Evolutionary conservation across 257 asterid genomes (phyloP), one percentile per base, ranked within the genome.

Genomic region (Petunia secreta): DNA sequence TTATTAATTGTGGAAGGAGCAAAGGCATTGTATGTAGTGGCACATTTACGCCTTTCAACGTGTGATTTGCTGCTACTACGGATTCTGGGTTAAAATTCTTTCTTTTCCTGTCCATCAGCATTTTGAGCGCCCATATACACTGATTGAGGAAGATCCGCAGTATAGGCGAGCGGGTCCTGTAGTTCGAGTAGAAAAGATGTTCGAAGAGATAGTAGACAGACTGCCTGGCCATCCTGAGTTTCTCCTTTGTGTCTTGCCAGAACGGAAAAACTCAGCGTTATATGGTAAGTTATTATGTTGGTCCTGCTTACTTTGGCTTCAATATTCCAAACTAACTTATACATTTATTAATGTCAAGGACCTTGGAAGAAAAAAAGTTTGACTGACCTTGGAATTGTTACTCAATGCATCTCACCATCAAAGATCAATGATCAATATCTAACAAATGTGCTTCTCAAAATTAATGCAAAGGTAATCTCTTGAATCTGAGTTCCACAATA

Each of bases 281-380:
- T 95, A 95, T 71, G 99, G 99, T 95, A 91, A 59, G 82, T 37
- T 68, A 2, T 34, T 25, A 50, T 73, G 62, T 50, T 48, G 34
- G 62, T 48, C 46, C 43, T 5, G 36, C 62, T 73, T 44, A 13
- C 34, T 9, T 53, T 50, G 46, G 44, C 11, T 69, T 46, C 77
- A 34, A 11, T 11, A 34, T 11, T 62, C 77, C 34, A 11, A 48
- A 48, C 77, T 73, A 77, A 74, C 53, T 59, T 59, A 14, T 66
- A 74, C 50, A 58, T 77, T 73, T 38, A 15, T 81, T 80, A 38
- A 85, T 80, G 62, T 80, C 43, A 81, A 95, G 99, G 99, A 44
- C 99, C 99, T 82, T 95, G 99, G 99, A 95, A 95, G 91, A 95
- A 87, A 89, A 92, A 87, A 85, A 87, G 91, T 81, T 85, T 95